A percentile compares a stretch with the other conserved stretches of the same genome.
phyloP scores from a whole-genome alignment of 352 stramenopile species.

The Globisporangium apiculatum region DNA sequence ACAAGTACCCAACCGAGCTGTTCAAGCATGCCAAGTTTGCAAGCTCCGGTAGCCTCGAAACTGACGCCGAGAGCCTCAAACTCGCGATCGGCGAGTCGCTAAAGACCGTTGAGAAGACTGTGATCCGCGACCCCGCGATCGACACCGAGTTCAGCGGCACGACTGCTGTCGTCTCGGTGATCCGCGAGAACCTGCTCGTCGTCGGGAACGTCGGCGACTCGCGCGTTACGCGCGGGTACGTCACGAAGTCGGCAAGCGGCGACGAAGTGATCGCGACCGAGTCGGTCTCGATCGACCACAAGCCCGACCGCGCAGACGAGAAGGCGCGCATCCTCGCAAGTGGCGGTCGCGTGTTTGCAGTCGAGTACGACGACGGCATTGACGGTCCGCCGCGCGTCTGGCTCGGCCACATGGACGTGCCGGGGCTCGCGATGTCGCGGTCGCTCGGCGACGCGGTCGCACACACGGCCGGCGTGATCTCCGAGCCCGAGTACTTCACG shows the following conservation, averaged over 20 bases:
- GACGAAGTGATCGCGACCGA: slow-evolving; percentile 31
- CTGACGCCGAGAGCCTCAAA: slow-evolving; percentile 54
- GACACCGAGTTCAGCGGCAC: slow-evolving; percentile 92
- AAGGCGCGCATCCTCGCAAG: slow-evolving; percentile 93
- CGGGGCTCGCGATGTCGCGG: slow-evolving; percentile 96
- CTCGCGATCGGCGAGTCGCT: slow-evolving; percentile 48
- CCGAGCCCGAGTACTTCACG: slow-evolving; percentile 93
- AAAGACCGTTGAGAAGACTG: slow-evolving; percentile 58
- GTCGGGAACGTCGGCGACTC: slow-evolving; percentile 98
- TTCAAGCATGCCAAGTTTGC: slow-evolving; percentile 87
- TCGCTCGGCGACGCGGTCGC: slow-evolving; percentile 96
- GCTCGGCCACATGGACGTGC: slow-evolving; percentile 97
- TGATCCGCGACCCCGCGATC: slow-evolving; percentile 88
- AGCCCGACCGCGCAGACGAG: slow-evolving; percentile 93
- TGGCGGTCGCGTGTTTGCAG: slow-evolving; percentile 96
- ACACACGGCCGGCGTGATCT: slow-evolving; percentile 93
- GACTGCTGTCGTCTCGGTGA: slow-evolving; percentile 67
- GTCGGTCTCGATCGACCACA: slow-evolving; percentile 97
- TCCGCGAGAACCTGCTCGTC: slow-evolving; percentile 80
- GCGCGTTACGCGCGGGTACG: slow-evolving; percentile 85
- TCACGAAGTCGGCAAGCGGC: slow-evolving; percentile 27
- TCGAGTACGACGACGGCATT: slow-evolving; percentile 98
- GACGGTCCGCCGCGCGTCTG: slow-evolving; percentile 97
- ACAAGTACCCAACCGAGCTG: slow-evolving; percentile 86
- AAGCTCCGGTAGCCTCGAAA: slow-evolving; percentile 35